phyloP scores from a whole-genome alignment of 441 rosid species.

The Eruca vesicaria region DNA sequence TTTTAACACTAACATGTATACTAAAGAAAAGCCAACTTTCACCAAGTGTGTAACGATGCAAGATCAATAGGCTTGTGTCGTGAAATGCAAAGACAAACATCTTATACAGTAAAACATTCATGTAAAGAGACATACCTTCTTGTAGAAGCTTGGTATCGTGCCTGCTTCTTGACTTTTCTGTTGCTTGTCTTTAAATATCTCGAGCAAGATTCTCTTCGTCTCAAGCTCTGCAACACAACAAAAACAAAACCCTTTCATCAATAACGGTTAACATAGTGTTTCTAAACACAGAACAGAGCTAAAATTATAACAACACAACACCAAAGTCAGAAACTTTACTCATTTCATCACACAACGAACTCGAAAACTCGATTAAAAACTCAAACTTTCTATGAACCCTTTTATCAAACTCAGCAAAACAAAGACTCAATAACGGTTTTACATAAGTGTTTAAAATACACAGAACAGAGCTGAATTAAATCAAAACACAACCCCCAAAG shows the following conservation, averaged over 20 bases:
- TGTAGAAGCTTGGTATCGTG: conserved; percentile 86
- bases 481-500: not conserved
- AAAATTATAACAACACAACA: too few species aligned
- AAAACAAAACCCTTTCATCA: not conserved
- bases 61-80: not conserved
- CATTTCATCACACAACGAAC: too few species aligned
- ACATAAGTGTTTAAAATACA: not conserved
- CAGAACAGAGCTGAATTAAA: not conserved
- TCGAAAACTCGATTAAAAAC: too few species aligned
- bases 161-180: conserved; percentile 90
- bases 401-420: conserved; percentile 45
- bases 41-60: not conserved
- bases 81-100: conserved; percentile 5
- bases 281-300: too few species aligned
- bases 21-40: too few species aligned
- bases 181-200: conserved; percentile 94
- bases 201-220: conserved; percentile 96
- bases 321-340: too few species aligned
- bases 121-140: conserved; percentile 67
- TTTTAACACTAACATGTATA: too few species aligned
- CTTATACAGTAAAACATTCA: conserved; percentile 7
- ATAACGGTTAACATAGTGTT: not conserved
- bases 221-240: conserved; percentile 68
- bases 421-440: conserved; percentile 1
- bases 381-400: conserved; percentile 58